Conservation (phyloP, 106 monocot genomes). For the Gastrodia elata region DNA sequence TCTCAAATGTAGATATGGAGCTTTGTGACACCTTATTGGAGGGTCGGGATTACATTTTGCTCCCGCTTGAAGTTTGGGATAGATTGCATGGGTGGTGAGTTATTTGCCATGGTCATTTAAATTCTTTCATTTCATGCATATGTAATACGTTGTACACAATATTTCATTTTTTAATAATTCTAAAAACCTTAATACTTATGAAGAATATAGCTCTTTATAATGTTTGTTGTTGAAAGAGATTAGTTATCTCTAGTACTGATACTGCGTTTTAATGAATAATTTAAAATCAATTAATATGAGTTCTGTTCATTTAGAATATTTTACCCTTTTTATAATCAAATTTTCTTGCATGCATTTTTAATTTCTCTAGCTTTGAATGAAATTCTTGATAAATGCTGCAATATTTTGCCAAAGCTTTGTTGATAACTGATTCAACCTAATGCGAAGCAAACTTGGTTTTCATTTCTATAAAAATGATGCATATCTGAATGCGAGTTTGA, state of each 20-base stretch:
- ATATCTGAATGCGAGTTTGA: neutral
- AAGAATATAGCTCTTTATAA: neutral
- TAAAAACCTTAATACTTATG: neutral
- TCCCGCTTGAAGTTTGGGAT: conserved; percentile 94
- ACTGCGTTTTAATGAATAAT: neutral
- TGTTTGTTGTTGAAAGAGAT: neutral
- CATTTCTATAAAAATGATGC: neutral
- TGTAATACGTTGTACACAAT: neutral
- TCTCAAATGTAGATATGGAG: conserved; percentile 79
- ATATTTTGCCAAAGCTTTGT: neutral
- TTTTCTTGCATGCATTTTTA: too few relatives aligned
- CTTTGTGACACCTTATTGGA: conserved; percentile 88
- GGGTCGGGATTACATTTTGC: conserved; percentile 93
- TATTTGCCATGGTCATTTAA: neutral
- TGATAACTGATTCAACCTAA: neutral
- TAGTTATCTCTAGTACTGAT: neutral
- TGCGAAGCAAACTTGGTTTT: neutral
- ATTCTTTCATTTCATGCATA: neutral
- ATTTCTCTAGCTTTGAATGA: too few relatives aligned
- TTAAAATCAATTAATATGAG: too few relatives aligned
- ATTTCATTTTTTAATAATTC: neutral
- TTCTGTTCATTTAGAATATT: too few relatives aligned
- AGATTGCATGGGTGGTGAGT: conserved; percentile 84
- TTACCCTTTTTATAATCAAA: too few relatives aligned
- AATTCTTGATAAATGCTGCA: neutral